Percentiles rank a stretch among this genome's conserved stretches.
These are phyloP conservation scores for Hortiboletus flavorubellus DNA, from an alignment of 768 basidiomycete species.

Conservation along the genomic window DNA sequence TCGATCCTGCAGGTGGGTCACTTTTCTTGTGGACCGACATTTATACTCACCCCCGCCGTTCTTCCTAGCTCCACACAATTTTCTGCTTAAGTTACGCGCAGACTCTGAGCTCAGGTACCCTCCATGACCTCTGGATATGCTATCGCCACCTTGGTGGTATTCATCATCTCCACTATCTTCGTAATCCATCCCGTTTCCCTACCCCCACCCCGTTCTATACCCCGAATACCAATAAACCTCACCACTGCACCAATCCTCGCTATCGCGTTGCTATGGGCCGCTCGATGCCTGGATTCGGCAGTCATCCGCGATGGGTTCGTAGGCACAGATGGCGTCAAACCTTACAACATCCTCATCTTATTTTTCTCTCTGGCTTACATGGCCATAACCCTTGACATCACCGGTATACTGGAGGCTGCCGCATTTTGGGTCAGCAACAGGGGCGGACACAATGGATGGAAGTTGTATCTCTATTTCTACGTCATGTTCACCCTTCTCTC, in stretches of 20 bases:
- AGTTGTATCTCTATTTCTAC: constrained; percentile 79
- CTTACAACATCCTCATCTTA: constrained; percentile 89
- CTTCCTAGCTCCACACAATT: background rate
- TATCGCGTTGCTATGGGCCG: constrained; percentile 52
- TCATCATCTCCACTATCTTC: constrained; percentile 49
- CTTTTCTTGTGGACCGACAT: background rate
- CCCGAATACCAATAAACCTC: constrained; percentile 41
- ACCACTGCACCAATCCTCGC: constrained; percentile 52
- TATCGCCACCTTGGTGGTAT: constrained; percentile 50
- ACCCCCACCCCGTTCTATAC: constrained; percentile 33
- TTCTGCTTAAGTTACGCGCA: background rate
- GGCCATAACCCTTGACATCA: constrained; percentile 86
- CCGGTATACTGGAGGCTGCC: constrained; percentile 80
- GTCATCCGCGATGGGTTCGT: constrained; percentile 77
- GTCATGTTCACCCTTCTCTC: constrained; percentile 75
- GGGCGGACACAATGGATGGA: constrained; percentile 67
- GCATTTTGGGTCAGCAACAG: constrained; percentile 87
- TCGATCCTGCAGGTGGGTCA: background rate
- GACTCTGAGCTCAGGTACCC: background rate
- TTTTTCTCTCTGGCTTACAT: constrained; percentile 93
- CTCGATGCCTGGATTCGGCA: constrained; percentile 43
- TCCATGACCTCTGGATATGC: constrained; percentile 43
- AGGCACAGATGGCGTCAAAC: constrained; percentile 73
- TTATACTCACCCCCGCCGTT: background rate
- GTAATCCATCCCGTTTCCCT: constrained; percentile 48